A percentile compares a stretch with the other conserved stretches of the same genome.
Evolutionary conservation across 1,139 yeast species (phyloP).

Genomic region (Candida neerlandica): DNA sequence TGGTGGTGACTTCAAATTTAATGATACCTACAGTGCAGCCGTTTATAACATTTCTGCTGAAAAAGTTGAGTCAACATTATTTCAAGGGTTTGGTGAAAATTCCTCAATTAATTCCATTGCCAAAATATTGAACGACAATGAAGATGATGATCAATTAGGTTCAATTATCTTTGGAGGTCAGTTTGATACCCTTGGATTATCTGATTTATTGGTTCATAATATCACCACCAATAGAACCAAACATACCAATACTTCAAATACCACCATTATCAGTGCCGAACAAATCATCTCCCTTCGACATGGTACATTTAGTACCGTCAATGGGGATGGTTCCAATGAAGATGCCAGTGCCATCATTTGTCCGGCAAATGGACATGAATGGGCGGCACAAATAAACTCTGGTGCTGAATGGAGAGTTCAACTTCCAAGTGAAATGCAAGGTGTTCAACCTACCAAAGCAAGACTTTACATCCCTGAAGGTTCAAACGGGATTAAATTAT

Average conservation of each 20-base stretch:
- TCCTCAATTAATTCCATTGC: conserved; percentile 68
- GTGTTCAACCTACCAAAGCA: conserved; percentile 69
- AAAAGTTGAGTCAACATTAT: conserved; percentile 55
- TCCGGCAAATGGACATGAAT: conserved; percentile 50
- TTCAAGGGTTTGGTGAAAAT: conserved; percentile 73
- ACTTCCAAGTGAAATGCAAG: conserved; percentile 55
- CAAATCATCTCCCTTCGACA: conserved; percentile 67
- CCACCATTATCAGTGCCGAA: conserved; percentile 54
- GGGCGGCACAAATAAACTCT: conserved; percentile 56
- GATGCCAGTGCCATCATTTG: conserved; percentile 54
- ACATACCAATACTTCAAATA: conserved; percentile 31
- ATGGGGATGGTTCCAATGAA: conserved; percentile 37
- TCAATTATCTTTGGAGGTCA: conserved; percentile 79
- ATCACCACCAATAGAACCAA: conserved; percentile 25
- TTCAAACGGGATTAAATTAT: conserved; percentile 59
- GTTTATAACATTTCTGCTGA: conserved; percentile 58
- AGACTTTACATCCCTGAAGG: conserved; percentile 66
- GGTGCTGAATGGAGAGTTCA: conserved; percentile 72
- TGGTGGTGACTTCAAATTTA: conserved; percentile 75
- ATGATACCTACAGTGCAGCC: conserved; percentile 63
- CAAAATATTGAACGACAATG: conserved; percentile 37
- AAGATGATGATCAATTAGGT: conserved; percentile 25
- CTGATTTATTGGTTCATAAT: conserved; percentile 43
- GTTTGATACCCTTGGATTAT: conserved; percentile 64
- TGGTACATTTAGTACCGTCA: conserved; percentile 61